phyloP scores from a whole-genome alignment of 164 flowering plant species.

The Chloranthus sessilifolius region DNA sequence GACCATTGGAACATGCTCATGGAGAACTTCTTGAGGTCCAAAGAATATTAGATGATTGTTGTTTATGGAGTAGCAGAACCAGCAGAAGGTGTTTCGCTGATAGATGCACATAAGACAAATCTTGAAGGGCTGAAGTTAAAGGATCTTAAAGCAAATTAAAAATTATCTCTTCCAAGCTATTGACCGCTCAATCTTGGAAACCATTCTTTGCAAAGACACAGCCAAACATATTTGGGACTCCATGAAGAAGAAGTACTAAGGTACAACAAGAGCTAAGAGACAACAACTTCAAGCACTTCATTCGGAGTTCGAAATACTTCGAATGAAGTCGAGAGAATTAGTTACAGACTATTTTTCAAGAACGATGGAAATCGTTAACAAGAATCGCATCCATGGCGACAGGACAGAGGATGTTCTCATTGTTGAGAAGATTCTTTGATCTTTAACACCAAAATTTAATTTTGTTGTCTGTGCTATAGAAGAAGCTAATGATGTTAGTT shows the following conservation, averaged over 20 bases:
- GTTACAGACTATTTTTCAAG: constrained; percentile 5
- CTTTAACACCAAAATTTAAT: constrained; percentile 6
- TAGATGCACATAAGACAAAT: background rate
- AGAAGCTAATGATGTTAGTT: constrained; percentile 5
- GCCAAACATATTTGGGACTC: too few species aligned
- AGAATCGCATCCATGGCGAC: constrained; percentile 3
- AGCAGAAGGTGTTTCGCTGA: background rate
- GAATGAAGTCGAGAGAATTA: constrained; percentile 1
- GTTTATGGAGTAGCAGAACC: background rate
- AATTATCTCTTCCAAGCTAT: too few species aligned
- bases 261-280: too few species aligned
- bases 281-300: constrained; percentile 1
- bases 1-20: too few species aligned
- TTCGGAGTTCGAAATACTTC: background rate
- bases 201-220: constrained; percentile 3
- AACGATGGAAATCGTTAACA: constrained; percentile 6
- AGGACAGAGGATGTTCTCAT: constrained; percentile 1
- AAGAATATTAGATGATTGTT: too few species aligned
- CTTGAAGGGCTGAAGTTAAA: too few species aligned
- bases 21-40: too few species aligned
- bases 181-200: too few species aligned
- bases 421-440: constrained; percentile 7
- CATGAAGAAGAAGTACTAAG: constrained; percentile 9
- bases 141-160: too few species aligned
- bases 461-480: constrained; percentile 5